These are phyloP conservation scores for Candolleomyces aberdarensis DNA, from an alignment of 768 basidiomycete genomes.

Conservation along the genomic window DNA sequence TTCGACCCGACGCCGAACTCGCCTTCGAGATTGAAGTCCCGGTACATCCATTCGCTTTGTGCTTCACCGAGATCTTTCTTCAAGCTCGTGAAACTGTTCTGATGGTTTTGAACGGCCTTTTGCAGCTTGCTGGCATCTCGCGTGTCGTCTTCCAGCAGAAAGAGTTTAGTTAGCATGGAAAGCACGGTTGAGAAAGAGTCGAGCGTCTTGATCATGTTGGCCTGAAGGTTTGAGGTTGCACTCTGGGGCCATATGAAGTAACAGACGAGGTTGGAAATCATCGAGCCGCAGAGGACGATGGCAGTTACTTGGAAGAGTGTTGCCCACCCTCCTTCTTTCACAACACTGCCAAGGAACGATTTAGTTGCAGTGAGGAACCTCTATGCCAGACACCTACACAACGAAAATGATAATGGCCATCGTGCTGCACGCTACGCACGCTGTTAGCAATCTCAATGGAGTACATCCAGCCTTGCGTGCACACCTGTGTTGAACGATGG, in stretches of 20 bases:
- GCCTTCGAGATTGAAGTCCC: conserved; percentile 22
- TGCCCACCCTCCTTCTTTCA: conserved; percentile 84
- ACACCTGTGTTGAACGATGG: conserved; percentile 87
- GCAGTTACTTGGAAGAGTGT: conserved; percentile 72
- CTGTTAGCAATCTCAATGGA: neutral
- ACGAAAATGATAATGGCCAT: conserved; percentile 79
- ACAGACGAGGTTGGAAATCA: conserved; percentile 83
- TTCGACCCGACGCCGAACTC: conserved; percentile 19
- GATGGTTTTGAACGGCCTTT: conserved; percentile 80
- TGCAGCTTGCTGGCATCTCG: conserved; percentile 61
- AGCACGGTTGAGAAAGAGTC: conserved; percentile 88
- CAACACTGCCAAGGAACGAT: conserved; percentile 45
- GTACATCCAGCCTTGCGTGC: conserved; percentile 8
- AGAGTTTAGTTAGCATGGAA: conserved; percentile 75
- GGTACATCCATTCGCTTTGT: conserved; percentile 72
- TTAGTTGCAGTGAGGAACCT: neutral
- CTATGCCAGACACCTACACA: conserved; percentile 46
- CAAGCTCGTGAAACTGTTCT: conserved; percentile 84
- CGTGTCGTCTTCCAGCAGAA: conserved; percentile 71
- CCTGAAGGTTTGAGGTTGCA: conserved; percentile 79
- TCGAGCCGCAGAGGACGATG: conserved; percentile 74
- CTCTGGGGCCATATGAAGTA: conserved; percentile 81
- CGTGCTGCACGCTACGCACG: conserved; percentile 72
- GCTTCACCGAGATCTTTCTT: conserved; percentile 87
- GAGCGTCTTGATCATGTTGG: conserved; percentile 80